These are phyloP conservation scores for Vaccinium myrtillus DNA, from an alignment of 148 eudicot species.

Conservation along the genomic window DNA sequence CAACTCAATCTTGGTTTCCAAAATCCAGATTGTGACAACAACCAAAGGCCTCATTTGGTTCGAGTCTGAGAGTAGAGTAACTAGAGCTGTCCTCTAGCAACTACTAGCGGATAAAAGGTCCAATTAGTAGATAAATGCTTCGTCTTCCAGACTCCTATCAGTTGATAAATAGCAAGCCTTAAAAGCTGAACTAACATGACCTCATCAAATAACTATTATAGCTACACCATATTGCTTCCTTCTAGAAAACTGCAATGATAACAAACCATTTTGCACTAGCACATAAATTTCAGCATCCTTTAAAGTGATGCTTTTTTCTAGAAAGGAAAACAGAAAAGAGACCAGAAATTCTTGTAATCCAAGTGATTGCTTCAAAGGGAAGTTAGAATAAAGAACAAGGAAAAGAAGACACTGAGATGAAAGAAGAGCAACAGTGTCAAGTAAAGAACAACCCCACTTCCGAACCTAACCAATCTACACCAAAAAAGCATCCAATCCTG, in stretches of 20 bases:
- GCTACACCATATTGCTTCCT: conserved; percentile 3
- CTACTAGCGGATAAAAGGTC: not conserved
- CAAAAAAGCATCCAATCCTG: conserved; percentile 26
- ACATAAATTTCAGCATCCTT: not conserved
- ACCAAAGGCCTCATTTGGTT: not conserved
- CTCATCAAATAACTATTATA: not conserved
- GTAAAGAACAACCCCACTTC: conserved; percentile 29
- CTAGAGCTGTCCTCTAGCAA: too few relatives aligned
- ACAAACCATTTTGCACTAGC: not conserved
- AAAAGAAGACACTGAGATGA: conserved; percentile 16
- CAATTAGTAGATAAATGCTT: not conserved
- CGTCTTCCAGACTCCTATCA: not conserved
- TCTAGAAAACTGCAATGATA: not conserved
- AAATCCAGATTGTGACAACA: not conserved
- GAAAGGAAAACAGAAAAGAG: not conserved
- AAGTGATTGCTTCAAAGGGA: conserved; percentile 37
- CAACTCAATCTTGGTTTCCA: not conserved
- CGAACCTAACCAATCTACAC: conserved; percentile 21
- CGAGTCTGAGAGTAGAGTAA: not conserved
- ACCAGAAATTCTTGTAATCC: conserved; percentile 10
- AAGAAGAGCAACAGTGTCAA: conserved; percentile 24
- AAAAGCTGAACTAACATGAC: not conserved
- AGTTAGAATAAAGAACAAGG: conserved; percentile 19
- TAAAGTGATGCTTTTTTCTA: not conserved
- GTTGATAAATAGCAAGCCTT: not conserved